A percentile compares a stretch with the other conserved stretches of the same genome.
Evolutionary conservation across 192 early-diverging fungal species (phyloP).

Genomic region (Entomortierella beljakovae): DNA sequence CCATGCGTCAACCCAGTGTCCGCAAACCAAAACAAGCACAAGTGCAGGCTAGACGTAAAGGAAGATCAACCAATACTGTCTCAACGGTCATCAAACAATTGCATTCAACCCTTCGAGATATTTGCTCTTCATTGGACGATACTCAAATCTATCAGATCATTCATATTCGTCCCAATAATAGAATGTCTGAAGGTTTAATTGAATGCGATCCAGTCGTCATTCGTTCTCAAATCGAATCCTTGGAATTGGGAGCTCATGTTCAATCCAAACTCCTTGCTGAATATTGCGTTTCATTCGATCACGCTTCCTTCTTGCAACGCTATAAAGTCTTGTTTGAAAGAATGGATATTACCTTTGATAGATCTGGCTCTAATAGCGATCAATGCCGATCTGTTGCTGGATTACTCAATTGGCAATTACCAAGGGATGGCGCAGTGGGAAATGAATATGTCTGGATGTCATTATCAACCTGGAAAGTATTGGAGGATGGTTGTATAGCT

Average conservation of each 20-base stretch:
- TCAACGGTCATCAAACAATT: conserved; percentile 70
- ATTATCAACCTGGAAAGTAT: conserved; percentile 67
- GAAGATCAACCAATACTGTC: conserved; percentile 49
- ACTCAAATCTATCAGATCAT: conserved; percentile 86
- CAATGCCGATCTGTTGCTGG: conserved; percentile 19
- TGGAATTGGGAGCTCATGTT: conserved; percentile 12
- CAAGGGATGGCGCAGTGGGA: conserved; percentile 62
- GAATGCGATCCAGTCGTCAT: conserved; percentile 48
- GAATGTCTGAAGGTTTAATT: conserved; percentile 32
- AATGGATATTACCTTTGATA: conserved; percentile 19
- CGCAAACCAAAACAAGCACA: conserved; percentile 58
- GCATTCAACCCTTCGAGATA: conserved; percentile 77
- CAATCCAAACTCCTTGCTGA: conserved; percentile 59
- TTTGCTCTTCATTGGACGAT: conserved; percentile 81
- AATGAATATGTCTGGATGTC: conserved; percentile 70
- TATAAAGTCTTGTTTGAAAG: conserved; percentile 70
- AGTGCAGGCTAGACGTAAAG: conserved; percentile 34
- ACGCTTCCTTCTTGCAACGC: conserved; percentile 77
- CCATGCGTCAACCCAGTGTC: conserved; percentile 78
- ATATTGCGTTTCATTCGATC: conserved; percentile 72
- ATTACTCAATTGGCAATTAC: conserved; percentile 56
- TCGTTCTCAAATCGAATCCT: conserved; percentile 44
- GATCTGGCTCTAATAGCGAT: background rate
- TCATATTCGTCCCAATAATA: conserved; percentile 84
- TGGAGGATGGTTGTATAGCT: conserved; percentile 71